These are phyloP conservation scores for Prunus kanzakura DNA, from an alignment of 306 rosid species.

Conservation along the genomic window DNA sequence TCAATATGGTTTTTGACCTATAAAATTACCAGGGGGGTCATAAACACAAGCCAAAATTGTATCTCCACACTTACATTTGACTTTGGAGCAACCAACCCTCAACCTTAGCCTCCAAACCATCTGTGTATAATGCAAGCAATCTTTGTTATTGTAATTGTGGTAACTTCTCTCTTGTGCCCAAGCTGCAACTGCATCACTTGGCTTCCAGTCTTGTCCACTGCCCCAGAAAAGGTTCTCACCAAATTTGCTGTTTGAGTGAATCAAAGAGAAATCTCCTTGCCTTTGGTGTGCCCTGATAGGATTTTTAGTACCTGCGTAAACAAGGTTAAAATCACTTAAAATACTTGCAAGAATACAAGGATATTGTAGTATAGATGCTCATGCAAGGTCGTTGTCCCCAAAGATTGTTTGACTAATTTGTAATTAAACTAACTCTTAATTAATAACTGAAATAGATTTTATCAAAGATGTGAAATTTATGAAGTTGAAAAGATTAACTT, in stretches of 20 bases:
- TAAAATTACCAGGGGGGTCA: constrained; percentile 30
- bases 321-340: too few species aligned
- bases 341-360: too few species aligned
- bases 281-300: constrained; percentile 28
- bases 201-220: constrained; percentile 26
- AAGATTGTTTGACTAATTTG: too few species aligned
- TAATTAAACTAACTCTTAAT: too few species aligned
- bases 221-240: constrained; percentile 41
- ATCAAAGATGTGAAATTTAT: too few species aligned
- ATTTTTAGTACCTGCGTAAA: too few species aligned
- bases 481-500: too few species aligned
- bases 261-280: constrained; percentile 28
- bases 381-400: too few species aligned
- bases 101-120: constrained; percentile 27
- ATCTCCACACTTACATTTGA: constrained; percentile 22
- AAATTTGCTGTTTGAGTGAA: constrained; percentile 24
- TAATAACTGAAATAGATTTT: too few species aligned
- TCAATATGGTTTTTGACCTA: constrained; percentile 31
- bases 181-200: constrained; percentile 29
- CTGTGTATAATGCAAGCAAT: constrained; percentile 33
- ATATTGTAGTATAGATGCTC: too few species aligned
- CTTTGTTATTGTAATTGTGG: constrained; percentile 16
- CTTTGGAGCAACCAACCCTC: constrained; percentile 25
- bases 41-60: constrained; percentile 24
- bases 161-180: constrained; percentile 30